Percentiles rank a stretch among this genome's conserved stretches.
These are phyloP conservation scores for Yarrowia osloensis DNA, from an alignment of 805 yeast species.

Conservation along the genomic window DNA sequence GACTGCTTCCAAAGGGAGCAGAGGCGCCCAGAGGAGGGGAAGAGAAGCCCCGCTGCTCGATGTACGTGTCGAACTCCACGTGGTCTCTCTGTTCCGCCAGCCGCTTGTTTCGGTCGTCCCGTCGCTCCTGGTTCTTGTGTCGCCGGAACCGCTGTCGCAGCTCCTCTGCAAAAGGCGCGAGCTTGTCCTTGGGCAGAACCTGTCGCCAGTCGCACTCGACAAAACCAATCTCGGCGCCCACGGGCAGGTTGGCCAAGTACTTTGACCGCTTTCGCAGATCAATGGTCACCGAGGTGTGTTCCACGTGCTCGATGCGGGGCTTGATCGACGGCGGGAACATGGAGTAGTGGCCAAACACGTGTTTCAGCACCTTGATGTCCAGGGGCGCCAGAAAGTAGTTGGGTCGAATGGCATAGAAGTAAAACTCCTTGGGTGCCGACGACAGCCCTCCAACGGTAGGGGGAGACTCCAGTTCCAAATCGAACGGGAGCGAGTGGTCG, in stretches of 20 bases:
- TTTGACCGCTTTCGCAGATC: constrained; percentile 64
- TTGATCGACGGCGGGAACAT: constrained; percentile 67
- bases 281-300: constrained; percentile 63
- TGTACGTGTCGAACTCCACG: constrained; percentile 34
- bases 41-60: constrained; percentile 26
- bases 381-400: constrained; percentile 72
- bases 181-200: constrained; percentile 40
- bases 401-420: constrained; percentile 3
- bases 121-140: constrained; percentile 34
- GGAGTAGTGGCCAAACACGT: constrained; percentile 62
- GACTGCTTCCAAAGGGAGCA: constrained; percentile 19
- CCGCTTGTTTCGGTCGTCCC: constrained; percentile 39
- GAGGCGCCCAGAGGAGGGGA: constrained; percentile 27
- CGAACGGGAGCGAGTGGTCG: constrained; percentile 9
- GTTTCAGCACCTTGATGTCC: constrained; percentile 71
- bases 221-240: constrained; percentile 80
- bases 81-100: constrained; percentile 44
- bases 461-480: constrained; percentile 57
- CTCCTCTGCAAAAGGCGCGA: constrained; percentile 37
- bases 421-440: constrained; percentile 69
- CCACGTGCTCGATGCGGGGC: constrained; percentile 68
- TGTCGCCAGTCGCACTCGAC: constrained; percentile 82
- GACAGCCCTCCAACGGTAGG: constrained; percentile 53
- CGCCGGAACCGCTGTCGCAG: constrained; percentile 37
- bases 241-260: constrained; percentile 77